Base-by-base conservation (phyloP, 208 protist species). In the Trypanosoma lewisi region DNA sequence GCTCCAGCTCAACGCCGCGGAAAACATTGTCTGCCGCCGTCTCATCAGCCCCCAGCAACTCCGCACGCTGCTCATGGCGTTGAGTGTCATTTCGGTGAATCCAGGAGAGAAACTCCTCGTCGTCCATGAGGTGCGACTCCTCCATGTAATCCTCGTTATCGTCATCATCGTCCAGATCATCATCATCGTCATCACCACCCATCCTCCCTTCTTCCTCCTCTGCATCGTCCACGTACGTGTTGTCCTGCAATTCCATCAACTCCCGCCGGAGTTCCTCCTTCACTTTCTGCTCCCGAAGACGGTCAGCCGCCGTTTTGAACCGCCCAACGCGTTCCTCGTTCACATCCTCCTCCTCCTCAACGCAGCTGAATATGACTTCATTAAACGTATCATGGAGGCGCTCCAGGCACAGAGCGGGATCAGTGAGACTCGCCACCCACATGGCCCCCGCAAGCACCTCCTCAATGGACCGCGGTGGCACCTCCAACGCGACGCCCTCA, bases 331-430 rank as follows among this genome's bases (percentile, higher is more conserved):
- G 48, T 9, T 50, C 60, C 27, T 28, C 66, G 16, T 49, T 53
- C n/a, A 4, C 70, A 0, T 73, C 34, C 8, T 53, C 56, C 0
- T 47, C 11, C 19, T 55, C 53, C 4, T 50, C 73, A 8, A 62
- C 45, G 52, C 81, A 83, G 61, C 71, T 78, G 41, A 95, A 91
- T 42, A 94, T 82, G 19, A 89, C 77, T 21, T 85, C 61, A 17
- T 77, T 70, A 44, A 94, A 94, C 19, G 81, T 83, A 19, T 77
- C 70, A 64, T 94, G 81, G 51, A 94, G 76, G 19, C 75, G 70
- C 19, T 87, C 79, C 8, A 85, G 65, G 27, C 67, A 73, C 14
- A 91, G 70, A 9, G 76, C 68, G 36, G 87, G 82, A 63, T 94
- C 87, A 0, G 79, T 89, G 27, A 94, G 55, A 45, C 53, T 76